Evolutionary conservation across 495 filamentous ascomycete species (phyloP).

Genomic region (Neurospora sp.): DNA sequence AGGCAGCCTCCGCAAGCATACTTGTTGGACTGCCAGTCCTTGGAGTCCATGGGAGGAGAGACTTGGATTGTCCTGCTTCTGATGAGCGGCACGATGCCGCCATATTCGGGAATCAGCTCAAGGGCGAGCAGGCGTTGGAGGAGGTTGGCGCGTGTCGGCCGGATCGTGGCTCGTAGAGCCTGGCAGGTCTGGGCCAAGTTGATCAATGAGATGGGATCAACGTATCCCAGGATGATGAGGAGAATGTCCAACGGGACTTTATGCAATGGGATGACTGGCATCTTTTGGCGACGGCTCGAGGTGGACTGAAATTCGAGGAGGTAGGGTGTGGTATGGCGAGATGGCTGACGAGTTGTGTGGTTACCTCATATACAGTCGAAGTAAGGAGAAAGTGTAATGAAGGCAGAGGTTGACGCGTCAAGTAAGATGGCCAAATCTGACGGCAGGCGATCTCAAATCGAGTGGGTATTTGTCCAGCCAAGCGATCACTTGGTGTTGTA

Average conservation of each 20-base stretch:
- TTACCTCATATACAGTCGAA: too few species aligned
- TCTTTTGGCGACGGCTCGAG: not conserved
- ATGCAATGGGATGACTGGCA: not conserved
- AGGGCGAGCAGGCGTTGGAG: conserved; percentile 15
- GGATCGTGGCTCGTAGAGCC: conserved; percentile 4
- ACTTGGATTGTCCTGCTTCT: not conserved
- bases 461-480: too few species aligned
- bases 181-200: conserved; percentile 8
- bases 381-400: not conserved
- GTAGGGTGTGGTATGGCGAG: not conserved
- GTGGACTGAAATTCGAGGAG: not conserved
- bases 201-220: conserved; percentile 14
- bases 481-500: too few species aligned
- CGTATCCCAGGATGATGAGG: not conserved
- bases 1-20: conserved; percentile 20
- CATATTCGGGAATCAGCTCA: conserved; percentile 13
- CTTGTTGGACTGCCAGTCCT: conserved; percentile 8
- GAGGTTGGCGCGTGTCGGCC: conserved; percentile 7
- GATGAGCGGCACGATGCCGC: conserved; percentile 14
- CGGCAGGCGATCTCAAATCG: not conserved
- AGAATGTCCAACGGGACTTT: conserved; percentile 7
- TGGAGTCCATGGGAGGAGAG: not conserved
- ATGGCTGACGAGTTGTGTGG: not conserved
- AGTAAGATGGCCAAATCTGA: not conserved
- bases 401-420: not conserved